A percentile compares a stretch with the other conserved stretches of the same genome.
These are phyloP conservation scores for Croton laevigatus DNA, from an alignment of 441 rosid genomes.

Conservation along the genomic window DNA sequence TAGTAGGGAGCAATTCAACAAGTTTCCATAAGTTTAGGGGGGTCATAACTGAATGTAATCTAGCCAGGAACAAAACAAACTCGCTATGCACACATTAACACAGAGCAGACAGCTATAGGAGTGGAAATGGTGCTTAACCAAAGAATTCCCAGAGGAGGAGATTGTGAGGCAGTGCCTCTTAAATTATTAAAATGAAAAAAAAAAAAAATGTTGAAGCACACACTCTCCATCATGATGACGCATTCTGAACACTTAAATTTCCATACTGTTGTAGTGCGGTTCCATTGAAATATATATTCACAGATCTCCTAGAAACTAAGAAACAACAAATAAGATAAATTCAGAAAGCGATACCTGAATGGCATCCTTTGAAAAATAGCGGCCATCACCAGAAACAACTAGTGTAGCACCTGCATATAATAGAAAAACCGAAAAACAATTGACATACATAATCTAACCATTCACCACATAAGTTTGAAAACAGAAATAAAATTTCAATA, in stretches of 20 bases:
- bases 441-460: conserved; percentile 3
- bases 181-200: neutral
- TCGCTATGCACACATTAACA: neutral
- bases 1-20: neutral
- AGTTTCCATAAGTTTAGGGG: neutral
- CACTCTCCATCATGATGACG: no score
- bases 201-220: neutral
- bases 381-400: conserved; percentile 99
- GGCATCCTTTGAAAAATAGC: conserved; percentile 89
- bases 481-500: neutral
- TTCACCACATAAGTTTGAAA: neutral
- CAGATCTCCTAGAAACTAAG: neutral
- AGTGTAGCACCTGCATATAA: conserved; percentile 75
- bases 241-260: no score
- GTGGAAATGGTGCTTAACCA: neutral
- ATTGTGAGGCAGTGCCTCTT: neutral
- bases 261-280: neutral
- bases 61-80: conserved; percentile 5
- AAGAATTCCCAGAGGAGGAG: neutral
- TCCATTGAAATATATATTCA: neutral
- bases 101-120: neutral
- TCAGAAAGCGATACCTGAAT: conserved; percentile 58
- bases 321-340: neutral
- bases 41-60: neutral
- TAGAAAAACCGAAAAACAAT: neutral